Conservation (phyloP, 164 flowering plant species). For the Nymphaea colorata region DNA sequence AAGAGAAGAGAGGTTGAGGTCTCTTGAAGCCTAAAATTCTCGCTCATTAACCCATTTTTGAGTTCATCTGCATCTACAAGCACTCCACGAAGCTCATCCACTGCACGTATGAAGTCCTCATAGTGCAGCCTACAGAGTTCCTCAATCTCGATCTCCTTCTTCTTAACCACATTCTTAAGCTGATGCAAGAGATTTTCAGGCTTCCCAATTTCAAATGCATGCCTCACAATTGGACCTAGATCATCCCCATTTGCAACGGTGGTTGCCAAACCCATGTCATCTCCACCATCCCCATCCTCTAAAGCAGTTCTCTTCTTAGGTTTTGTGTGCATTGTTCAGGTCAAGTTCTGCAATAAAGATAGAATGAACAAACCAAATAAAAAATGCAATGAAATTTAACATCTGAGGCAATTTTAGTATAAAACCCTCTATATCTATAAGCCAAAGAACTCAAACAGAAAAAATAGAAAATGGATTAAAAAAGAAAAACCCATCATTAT, state of each 20-base stretch:
- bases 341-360: neutral
- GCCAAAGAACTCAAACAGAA: neutral
- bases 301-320: conserved; percentile 43
- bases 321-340: conserved; percentile 39
- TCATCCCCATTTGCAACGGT: conserved; percentile 77
- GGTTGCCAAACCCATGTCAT: conserved; percentile 63
- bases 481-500: too few relatives aligned
- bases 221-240: conserved; percentile 68
- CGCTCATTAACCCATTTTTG: conserved; percentile 58
- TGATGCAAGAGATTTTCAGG: conserved; percentile 75
- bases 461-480: too few relatives aligned
- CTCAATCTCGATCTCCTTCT: conserved; percentile 90
- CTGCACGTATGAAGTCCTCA: conserved; percentile 86
- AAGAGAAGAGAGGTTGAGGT: conserved; percentile 57
- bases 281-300: conserved; percentile 70
- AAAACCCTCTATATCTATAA: neutral
- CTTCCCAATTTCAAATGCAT: conserved; percentile 69
- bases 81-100: conserved; percentile 92
- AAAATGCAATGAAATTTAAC: neutral
- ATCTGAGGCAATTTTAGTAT: neutral
- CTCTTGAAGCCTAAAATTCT: conserved; percentile 68
- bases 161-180: conserved; percentile 59
- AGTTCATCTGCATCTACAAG: conserved; percentile 90
- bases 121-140: conserved; percentile 87
- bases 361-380: neutral